These are phyloP conservation scores for Trifolium dubium DNA, from an alignment of 306 rosid species.

Conservation along the genomic window DNA sequence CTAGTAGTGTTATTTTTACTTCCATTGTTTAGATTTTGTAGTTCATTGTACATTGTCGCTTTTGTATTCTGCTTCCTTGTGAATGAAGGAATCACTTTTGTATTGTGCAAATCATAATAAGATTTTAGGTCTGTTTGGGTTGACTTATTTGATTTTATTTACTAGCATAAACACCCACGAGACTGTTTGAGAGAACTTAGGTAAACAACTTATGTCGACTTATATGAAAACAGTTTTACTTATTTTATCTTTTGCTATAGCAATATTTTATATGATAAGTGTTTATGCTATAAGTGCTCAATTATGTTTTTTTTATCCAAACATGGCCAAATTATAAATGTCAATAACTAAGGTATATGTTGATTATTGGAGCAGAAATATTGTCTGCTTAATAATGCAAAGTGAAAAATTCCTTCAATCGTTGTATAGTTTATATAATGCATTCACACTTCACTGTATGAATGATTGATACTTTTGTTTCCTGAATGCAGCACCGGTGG, in stretches of 20 bases:
- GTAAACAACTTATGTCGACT: no score
- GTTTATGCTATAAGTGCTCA: no score
- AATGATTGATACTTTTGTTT: constrained; percentile 26
- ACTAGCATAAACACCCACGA: no score
- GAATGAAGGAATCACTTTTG: background rate
- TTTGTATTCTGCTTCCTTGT: background rate
- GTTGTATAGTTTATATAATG: background rate
- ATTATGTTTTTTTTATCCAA: no score
- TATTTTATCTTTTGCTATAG: no score
- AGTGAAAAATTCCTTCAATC: background rate
- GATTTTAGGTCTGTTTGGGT: background rate
- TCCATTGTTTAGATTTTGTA: background rate
- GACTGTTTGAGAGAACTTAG: no score
- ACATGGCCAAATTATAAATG: no score
- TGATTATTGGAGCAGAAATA: constrained; percentile 2
- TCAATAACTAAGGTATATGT: background rate
- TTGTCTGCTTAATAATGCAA: background rate
- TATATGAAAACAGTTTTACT: no score
- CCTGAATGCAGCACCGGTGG: constrained; percentile 77
- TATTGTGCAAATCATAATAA: background rate
- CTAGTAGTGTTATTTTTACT: background rate
- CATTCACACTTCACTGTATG: no score
- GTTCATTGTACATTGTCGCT: background rate
- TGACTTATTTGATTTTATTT: no score
- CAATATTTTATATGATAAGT: no score